Base-by-base conservation (phyloP, 192 early-diverging fungal species). In the Pilobolus umbonatus region DNA sequence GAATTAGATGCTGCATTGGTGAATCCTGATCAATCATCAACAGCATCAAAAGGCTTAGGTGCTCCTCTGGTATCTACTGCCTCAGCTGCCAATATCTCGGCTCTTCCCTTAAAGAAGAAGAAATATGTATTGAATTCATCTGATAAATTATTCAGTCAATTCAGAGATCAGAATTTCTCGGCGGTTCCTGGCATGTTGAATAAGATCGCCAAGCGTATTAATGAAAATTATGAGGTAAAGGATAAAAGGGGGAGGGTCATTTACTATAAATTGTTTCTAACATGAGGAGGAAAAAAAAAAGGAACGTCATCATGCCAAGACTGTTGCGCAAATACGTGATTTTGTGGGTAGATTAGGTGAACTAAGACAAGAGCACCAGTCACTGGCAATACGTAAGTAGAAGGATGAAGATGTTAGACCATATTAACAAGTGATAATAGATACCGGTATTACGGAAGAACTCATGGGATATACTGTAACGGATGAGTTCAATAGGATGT, bases 141-240 rank as follows among this genome's bases (percentile, higher is more conserved):
- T 25, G 95, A 98, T 64, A 75, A 76, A 26, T 72, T 97, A 26
- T 96, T 86, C 76, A 60, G 68, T 28, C 85, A 93, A 49, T 67
- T 97, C 2, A 83, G 96, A 24, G 87, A 92, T 68, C 77, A 88
- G 65, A 95, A 94, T 65, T 96, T 98, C 80, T 85, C 93, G 0
- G 86, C 91, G 10, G 94, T 98, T 8, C 91, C 89, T 28, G 77
- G 82, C 24, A 66, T 88, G 50, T 70, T 98, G 43, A 93, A 86
- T 71, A 83, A 86, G 61, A 78, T 93, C 38, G 91, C 96, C 0
- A 81, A 83, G 48, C 79, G 88, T 54, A 84, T 98, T 39, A 92
- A 96, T 57, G 82, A 82, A 14, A 82, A 93, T 39, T 91, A 95
- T 58, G 94, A 97, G 64, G 86, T 85, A 58, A 15, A 38, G 12